These are phyloP conservation scores for Candida sphagnicola DNA, from an alignment of 805 yeast genomes.

Conservation along the genomic window DNA sequence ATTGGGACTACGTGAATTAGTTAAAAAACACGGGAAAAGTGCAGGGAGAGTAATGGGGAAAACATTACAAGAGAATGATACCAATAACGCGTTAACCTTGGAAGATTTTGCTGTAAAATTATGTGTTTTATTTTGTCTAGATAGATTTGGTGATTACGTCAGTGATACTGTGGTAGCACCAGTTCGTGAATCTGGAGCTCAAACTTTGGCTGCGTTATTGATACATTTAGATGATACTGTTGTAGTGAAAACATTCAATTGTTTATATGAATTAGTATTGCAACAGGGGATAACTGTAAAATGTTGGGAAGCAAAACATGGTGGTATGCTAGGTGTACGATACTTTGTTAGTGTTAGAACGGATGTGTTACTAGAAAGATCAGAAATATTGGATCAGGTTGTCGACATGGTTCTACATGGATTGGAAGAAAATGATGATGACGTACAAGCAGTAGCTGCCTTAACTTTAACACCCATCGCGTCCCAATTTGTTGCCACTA, in stretches of 20 bases:
- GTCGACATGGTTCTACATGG: constrained; percentile 87
- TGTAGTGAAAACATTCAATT: constrained; percentile 59
- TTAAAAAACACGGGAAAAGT: constrained; percentile 75
- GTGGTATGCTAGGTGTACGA: constrained; percentile 90
- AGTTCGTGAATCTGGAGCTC: constrained; percentile 95
- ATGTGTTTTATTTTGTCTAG: constrained; percentile 83
- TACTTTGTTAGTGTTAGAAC: constrained; percentile 89
- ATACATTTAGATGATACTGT: constrained; percentile 63
- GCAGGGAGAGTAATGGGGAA: constrained; percentile 79
- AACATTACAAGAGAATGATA: constrained; percentile 56
- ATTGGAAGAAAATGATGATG: constrained; percentile 74
- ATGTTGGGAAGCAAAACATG: constrained; percentile 98
- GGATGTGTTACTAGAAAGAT: constrained; percentile 61
- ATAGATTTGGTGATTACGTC: constrained; percentile 94
- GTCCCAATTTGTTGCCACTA: constrained; percentile 70
- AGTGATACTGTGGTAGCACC: constrained; percentile 98
- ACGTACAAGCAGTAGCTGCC: constrained; percentile 96
- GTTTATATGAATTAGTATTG: constrained; percentile 63
- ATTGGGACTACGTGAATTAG: constrained; percentile 82
- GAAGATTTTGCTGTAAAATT: constrained; percentile 87
- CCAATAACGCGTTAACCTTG: constrained; percentile 61
- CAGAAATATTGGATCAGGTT: constrained; percentile 62
- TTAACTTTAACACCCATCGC: constrained; percentile 90
- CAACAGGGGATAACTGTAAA: constrained; percentile 50
- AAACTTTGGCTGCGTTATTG: constrained; percentile 83